Conservation (phyloP, 495 filamentous ascomycete genomes). For the Jackrogersella multiformis region DNA sequence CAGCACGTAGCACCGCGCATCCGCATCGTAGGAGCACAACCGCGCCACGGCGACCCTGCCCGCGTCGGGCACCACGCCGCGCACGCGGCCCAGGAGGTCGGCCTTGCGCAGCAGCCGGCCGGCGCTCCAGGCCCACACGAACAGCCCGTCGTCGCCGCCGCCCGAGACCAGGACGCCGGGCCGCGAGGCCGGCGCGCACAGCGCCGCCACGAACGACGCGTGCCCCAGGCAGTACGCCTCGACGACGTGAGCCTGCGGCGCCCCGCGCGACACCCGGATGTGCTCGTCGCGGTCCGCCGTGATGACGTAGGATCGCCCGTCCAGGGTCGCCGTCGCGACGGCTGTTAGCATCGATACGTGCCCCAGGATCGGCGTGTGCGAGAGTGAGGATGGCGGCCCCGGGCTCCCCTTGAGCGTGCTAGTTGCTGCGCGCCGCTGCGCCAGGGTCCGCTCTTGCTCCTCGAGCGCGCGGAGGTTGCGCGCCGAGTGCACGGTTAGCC, state of each 20-base stretch:
- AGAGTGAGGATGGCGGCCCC: slow-evolving; percentile 67
- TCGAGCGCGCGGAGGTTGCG: slow-evolving; percentile 79
- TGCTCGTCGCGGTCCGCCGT: slow-evolving; percentile 97
- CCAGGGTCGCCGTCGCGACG: slow-evolving; percentile 60
- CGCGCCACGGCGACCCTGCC: slow-evolving; percentile 63
- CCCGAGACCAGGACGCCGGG: slow-evolving; percentile 78
- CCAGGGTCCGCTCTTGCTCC: slow-evolving; percentile 68
- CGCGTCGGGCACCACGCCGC: slow-evolving; percentile 39
- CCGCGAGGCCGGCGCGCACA: slow-evolving; percentile 68
- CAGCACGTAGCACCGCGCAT: slow-evolving; percentile 54
- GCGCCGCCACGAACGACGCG: slow-evolving; percentile 76
- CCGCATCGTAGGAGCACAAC: slow-evolving; percentile 49
- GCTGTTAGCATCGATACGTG: slow-evolving; percentile 95
- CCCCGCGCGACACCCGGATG: slow-evolving; percentile 86
- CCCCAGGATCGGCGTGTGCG: slow-evolving; percentile 79
- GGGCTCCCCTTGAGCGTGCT: slow-evolving; percentile 52
- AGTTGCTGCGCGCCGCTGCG: neutral
- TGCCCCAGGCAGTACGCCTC: slow-evolving; percentile 91
- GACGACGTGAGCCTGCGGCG: slow-evolving; percentile 86
- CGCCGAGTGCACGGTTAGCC: slow-evolving; percentile 82
- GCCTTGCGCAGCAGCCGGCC: slow-evolving; percentile 63
- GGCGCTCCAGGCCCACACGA: slow-evolving; percentile 82
- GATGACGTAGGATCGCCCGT: slow-evolving; percentile 73
- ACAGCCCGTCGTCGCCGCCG: slow-evolving; percentile 80
- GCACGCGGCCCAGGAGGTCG: slow-evolving; percentile 57